These are phyloP conservation scores for Podospora conica DNA, from an alignment of 495 filamentous ascomycete genomes.

Conservation along the genomic window DNA sequence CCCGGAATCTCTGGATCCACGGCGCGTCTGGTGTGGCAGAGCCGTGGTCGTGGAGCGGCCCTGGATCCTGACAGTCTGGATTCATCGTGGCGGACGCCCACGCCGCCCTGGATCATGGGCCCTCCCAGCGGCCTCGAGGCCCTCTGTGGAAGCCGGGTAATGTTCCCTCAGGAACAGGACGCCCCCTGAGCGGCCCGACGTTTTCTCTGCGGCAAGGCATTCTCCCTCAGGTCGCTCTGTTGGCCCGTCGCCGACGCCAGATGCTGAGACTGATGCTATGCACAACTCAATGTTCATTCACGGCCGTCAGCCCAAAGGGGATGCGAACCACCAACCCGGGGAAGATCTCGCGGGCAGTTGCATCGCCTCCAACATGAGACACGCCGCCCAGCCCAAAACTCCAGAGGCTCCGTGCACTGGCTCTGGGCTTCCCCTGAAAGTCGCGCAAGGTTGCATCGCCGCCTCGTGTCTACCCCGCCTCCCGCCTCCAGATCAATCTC, in stretches of 20 bases:
- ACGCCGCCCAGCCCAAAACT: constrained; percentile 15
- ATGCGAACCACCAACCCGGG: not conserved
- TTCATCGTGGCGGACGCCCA: not conserved
- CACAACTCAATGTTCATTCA: too few species aligned
- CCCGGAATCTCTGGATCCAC: not conserved
- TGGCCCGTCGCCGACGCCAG: not conserved
- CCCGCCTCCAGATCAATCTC: not conserved
- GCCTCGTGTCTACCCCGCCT: not conserved
- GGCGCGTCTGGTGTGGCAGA: not conserved
- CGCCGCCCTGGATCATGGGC: not conserved
- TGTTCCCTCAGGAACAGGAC: constrained; percentile 3
- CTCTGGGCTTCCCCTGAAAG: constrained; percentile 9
- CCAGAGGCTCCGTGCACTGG: constrained; percentile 13
- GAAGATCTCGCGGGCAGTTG: not conserved
- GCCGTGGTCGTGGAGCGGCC: not conserved
- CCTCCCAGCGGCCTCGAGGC: not conserved
- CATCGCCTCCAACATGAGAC: constrained; percentile 12
- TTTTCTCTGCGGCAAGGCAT: not conserved
- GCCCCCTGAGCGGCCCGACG: not conserved
- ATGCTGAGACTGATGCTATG: too few species aligned
- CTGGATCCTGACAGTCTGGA: not conserved
- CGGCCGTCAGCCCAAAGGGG: too few species aligned
- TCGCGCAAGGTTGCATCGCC: constrained; percentile 12
- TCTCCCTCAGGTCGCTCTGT: not conserved
- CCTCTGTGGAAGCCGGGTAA: constrained; percentile 6